phyloP scores from a whole-genome alignment of 768 basidiomycete genomes.

The Mycena crocata region DNA sequence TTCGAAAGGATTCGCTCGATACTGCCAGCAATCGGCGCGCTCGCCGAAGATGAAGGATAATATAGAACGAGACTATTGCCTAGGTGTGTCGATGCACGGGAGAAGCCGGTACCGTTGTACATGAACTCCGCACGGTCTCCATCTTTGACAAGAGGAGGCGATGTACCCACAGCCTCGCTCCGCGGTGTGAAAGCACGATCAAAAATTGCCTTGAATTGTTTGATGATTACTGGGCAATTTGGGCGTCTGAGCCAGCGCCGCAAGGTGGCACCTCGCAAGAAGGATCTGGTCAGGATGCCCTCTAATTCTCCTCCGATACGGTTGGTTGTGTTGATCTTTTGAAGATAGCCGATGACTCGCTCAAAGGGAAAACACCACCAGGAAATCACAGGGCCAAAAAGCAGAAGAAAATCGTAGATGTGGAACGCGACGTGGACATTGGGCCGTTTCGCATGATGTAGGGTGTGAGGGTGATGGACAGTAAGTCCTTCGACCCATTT shows the following conservation, averaged over 20 bases:
- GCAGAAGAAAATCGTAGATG: slow-evolving; percentile 47
- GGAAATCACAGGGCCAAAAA: slow-evolving; percentile 49
- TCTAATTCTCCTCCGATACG: slow-evolving; percentile 39
- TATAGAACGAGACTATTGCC: slow-evolving; percentile 31
- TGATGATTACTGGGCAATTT: slow-evolving; percentile 28
- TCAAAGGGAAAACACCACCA: slow-evolving; percentile 58
- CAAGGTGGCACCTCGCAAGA: slow-evolving; percentile 22
- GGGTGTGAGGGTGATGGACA: slow-evolving; percentile 40
- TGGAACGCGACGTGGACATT: slow-evolving; percentile 49
- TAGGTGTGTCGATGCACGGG: slow-evolving; percentile 27
- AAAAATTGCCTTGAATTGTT: slow-evolving; percentile 28
- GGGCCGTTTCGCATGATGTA: slow-evolving; percentile 16
- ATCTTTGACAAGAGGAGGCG: slow-evolving; percentile 20
- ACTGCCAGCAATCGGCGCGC: slow-evolving; percentile 23
- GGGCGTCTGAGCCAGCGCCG: slow-evolving; percentile 22
- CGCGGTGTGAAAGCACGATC: slow-evolving; percentile 18
- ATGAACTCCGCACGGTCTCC: slow-evolving; percentile 24
- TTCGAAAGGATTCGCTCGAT: slow-evolving; percentile 16
- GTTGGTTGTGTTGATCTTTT: slow-evolving; percentile 47
- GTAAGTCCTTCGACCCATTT: slow-evolving; percentile 41
- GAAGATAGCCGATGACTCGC: slow-evolving; percentile 49
- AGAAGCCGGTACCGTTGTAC: slow-evolving; percentile 20
- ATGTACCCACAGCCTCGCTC: slow-evolving; percentile 19
- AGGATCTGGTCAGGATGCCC: slow-evolving; percentile 24
- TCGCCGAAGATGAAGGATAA: slow-evolving; percentile 25